Percentiles rank a stretch among this genome's conserved stretches.
These are phyloP conservation scores for Chiua virens DNA, from an alignment of 768 basidiomycete species.

Conservation along the genomic window DNA sequence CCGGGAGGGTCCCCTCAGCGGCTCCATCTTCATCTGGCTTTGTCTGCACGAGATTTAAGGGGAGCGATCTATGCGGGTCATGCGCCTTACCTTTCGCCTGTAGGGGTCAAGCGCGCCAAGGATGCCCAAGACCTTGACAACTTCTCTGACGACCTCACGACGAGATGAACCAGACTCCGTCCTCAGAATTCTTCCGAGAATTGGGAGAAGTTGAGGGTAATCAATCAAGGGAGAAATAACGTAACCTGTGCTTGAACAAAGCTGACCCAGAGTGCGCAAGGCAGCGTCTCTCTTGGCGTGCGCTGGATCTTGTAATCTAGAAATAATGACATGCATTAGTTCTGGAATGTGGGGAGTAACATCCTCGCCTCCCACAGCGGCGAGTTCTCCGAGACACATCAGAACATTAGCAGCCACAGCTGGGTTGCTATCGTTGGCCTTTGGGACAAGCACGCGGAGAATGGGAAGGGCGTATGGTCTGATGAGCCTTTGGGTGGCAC, in stretches of 20 bases:
- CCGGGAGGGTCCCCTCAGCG: constrained; percentile 56
- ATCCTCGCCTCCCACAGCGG: constrained; percentile 92
- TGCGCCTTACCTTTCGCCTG: constrained; percentile 71
- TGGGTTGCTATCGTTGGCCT: constrained; percentile 82
- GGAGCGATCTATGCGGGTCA: not conserved
- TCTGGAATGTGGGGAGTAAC: constrained; percentile 78
- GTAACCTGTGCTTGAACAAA: constrained; percentile 94
- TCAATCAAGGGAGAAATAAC: constrained; percentile 90
- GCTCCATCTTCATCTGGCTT: constrained; percentile 65
- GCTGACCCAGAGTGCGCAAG: constrained; percentile 88
- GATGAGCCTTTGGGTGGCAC: constrained; percentile 90
- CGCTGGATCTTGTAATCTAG: constrained; percentile 87
- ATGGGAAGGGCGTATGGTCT: constrained; percentile 95
- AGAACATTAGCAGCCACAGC: constrained; percentile 91
- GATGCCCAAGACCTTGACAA: constrained; percentile 93
- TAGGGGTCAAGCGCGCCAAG: constrained; percentile 97
- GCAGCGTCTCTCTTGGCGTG: constrained; percentile 91
- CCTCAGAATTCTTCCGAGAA: constrained; percentile 81
- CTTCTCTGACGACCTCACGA: constrained; percentile 90
- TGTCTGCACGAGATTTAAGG: constrained; percentile 36
- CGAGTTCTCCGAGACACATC: constrained; percentile 91
- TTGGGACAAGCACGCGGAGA: constrained; percentile 87
- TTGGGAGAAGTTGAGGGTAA: constrained; percentile 84
- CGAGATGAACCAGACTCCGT: constrained; percentile 75
- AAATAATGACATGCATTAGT: constrained; percentile 88